phyloP scores from a whole-genome alignment of 1,284 basidiomycete species.

The Xerocomus nothofagi region DNA sequence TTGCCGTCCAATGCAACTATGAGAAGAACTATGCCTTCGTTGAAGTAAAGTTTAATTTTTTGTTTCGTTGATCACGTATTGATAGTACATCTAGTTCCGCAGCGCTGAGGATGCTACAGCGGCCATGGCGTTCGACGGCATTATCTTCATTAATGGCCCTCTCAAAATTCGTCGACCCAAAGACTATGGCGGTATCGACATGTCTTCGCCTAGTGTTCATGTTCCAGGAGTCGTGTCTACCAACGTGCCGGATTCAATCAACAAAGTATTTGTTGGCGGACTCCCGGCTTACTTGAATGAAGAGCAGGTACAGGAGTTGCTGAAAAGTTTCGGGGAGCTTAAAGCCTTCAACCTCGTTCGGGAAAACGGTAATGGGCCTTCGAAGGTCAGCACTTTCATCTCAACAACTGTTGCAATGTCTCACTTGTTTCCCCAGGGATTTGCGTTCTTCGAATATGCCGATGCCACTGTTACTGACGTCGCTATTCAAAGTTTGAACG shows the following conservation, averaged over 20 bases:
- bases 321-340: constrained; percentile 97
- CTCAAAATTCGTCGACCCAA: constrained; percentile 97
- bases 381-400: constrained; percentile 62
- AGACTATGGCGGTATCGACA: constrained; percentile 83
- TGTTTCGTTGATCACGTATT: background rate
- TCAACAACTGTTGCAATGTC: background rate
- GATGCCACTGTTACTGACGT: constrained; percentile 89
- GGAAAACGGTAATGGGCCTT: constrained; percentile 84
- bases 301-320: constrained; percentile 96
- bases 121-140: constrained; percentile 96
- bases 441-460: constrained; percentile 98
- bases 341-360: constrained; percentile 98
- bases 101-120: constrained; percentile 95
- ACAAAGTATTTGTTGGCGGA: constrained; percentile 98
- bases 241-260: constrained; percentile 94
- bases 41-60: constrained; percentile 58
- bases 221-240: constrained; percentile 95
- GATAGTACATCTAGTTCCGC: constrained; percentile 70
- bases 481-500: constrained; percentile 94
- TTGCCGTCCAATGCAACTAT: constrained; percentile 92
- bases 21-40: constrained; percentile 99
- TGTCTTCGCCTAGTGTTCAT: constrained; percentile 64
- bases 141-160: constrained; percentile 88
- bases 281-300: constrained; percentile 94
- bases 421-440: constrained; percentile 62